Base-by-base conservation (phyloP, 441 rosid species). In the Populus tomentosa region DNA sequence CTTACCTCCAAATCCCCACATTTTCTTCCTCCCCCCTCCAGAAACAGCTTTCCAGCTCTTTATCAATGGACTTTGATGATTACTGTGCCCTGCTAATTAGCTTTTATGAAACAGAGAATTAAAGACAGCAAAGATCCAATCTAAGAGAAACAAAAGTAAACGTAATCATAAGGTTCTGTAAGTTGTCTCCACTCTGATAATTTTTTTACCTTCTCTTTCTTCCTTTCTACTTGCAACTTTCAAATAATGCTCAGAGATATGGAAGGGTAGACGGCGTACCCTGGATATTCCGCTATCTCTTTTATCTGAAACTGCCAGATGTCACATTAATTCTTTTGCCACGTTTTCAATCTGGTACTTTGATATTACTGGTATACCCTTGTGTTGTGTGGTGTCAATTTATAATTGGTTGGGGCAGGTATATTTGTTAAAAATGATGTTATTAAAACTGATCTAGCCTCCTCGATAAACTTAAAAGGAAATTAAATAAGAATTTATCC, bases 1-100 rank as follows among this genome's bases (percentile, higher is more conserved):
- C 77, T 87, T 89, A 10, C 97, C 97, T 59, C 97, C 97, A 59
- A 87, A 85, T 78, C 94, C 97, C 94, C 91, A 90, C 97, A 90
- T 75, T 75, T 50, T 68, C 35, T 53, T 40, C 72, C 35, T 40
- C 20, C 13, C 63, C 40, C 5, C 7, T 68, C 26, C 35, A 68
- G 28, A 71, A 28, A 65, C 5, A 53, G 24, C 67, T 65, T 20
- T 33, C 50, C 30, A 20, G 71, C 11, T 77, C 64, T 21, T 65
- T 3, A 66, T 2, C 36, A 64, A 6, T 2, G 40, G 23, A 66
- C 10, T 77, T 30, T 40, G 59, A 68, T 36, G 56, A 69, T 7
- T 20, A 56, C 21, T 7, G 62, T 56, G 10, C 62, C 62, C 7
- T 7, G 20, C 28, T 68, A 13, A 59, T 7, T 72, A 56, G 59